Evolutionary conservation across 1,139 yeast species (phyloP).

Genomic region (Candida sp.): DNA sequence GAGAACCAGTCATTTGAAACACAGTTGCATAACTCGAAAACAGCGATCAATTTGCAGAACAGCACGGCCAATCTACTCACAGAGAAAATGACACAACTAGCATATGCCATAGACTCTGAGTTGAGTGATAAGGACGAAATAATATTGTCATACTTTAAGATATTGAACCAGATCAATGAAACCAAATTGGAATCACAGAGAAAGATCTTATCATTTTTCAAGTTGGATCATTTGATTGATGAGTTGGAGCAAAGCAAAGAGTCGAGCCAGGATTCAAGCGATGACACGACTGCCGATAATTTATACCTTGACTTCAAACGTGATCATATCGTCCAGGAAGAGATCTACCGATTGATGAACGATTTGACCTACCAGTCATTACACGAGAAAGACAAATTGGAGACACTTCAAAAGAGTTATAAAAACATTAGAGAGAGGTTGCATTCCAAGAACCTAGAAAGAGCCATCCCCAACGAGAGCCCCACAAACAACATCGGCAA

Average conservation of each 20-base stretch:
- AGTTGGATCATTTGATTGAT: slow-evolving; percentile 39
- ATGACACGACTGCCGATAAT: slow-evolving; percentile 11
- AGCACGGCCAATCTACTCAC: slow-evolving; percentile 39
- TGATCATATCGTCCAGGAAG: slow-evolving; percentile 47
- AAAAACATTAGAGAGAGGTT: slow-evolving; percentile 17
- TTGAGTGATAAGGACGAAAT: slow-evolving; percentile 42
- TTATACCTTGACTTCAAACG: slow-evolving; percentile 24
- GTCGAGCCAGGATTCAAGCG: slow-evolving; percentile 11
- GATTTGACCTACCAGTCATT: slow-evolving; percentile 44
- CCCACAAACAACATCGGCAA: not conserved
- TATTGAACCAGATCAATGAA: slow-evolving; percentile 27
- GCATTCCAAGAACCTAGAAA: slow-evolving; percentile 7
- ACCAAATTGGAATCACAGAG: slow-evolving; percentile 40
- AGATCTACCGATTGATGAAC: slow-evolving; percentile 41
- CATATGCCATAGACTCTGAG: slow-evolving; percentile 45
- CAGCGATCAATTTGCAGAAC: slow-evolving; percentile 40
- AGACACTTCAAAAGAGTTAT: slow-evolving; percentile 20
- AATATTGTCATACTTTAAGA: slow-evolving; percentile 32
- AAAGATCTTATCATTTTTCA: slow-evolving; percentile 36
- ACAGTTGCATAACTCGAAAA: slow-evolving; percentile 40
- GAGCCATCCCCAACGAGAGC: not conserved
- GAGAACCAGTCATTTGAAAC: slow-evolving; percentile 39
- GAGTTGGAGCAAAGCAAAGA: slow-evolving; percentile 12
- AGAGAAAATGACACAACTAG: slow-evolving; percentile 44
- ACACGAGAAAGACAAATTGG: slow-evolving; percentile 37